Conservation (phyloP, 768 basidiomycete species). For the Phaeotremella fagi region DNA sequence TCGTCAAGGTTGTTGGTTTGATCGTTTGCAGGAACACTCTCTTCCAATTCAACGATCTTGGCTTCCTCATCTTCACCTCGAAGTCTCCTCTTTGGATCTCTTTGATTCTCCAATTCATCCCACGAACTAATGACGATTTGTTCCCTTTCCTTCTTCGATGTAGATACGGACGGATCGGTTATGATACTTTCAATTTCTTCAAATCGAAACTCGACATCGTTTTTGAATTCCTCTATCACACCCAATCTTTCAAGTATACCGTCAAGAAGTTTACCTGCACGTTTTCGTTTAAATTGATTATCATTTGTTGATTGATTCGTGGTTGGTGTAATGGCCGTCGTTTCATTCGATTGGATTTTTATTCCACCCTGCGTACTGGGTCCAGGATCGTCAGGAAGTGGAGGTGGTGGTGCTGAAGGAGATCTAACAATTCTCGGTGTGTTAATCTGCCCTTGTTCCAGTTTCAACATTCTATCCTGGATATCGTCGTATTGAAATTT, state of each 20-base stretch:
- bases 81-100: conserved; percentile 7
- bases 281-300: neutral
- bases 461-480: conserved; percentile 10
- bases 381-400: neutral
- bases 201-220: neutral
- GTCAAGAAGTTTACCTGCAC: neutral
- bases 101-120: neutral
- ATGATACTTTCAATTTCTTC: neutral
- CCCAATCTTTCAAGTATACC: neutral
- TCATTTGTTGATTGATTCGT: neutral
- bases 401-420: neutral
- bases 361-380: neutral
- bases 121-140: neutral
- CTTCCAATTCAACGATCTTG: neutral
- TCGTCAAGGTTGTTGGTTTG: neutral
- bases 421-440: neutral
- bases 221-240: neutral
- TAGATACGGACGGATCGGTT: neutral
- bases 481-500: conserved; percentile 17
- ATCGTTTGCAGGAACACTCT: neutral
- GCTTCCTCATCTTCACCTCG: neutral
- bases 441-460: conserved; percentile 1
- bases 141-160: too few relatives aligned
- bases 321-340: neutral
- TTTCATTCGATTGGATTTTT: neutral